Conservation (phyloP, 148 eudicot genomes). For the Bassia scoparia region DNA sequence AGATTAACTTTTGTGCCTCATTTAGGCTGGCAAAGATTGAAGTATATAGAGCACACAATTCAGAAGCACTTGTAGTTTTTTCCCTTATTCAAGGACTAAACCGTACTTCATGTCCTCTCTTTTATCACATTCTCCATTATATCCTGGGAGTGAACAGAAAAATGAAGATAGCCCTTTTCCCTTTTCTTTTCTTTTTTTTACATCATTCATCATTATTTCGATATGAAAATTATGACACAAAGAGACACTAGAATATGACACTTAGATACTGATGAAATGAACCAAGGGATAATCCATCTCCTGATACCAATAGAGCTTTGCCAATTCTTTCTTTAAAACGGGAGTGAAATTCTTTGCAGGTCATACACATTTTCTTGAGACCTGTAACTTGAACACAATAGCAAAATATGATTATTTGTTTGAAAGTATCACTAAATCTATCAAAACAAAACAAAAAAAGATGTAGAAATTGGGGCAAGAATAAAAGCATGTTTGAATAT, state of each 20-base stretch:
- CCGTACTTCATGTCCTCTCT: conserved; percentile 98
- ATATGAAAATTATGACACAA: no score
- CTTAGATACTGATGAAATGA: conserved; percentile 97
- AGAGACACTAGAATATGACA: conserved; percentile 26
- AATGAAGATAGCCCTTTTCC: no score
- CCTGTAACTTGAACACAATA: conserved; percentile 47
- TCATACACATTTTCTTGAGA: conserved; percentile 89
- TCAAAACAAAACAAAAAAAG: no score
- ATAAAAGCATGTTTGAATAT: background rate
- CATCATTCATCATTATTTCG: no score
- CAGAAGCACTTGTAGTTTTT: conserved; percentile 89
- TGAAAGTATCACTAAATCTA: background rate
- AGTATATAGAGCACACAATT: conserved; percentile 85
- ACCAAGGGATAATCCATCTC: conserved; percentile 74
- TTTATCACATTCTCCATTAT: conserved; percentile 95
- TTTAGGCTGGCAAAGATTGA: conserved; percentile 92
- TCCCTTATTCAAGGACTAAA: conserved; percentile 78
- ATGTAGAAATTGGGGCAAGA: background rate
- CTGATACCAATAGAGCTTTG: conserved; percentile 76
- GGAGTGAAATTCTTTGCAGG: conserved; percentile 86
- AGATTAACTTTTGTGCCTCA: conserved; percentile 97
- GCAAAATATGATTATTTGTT: background rate
- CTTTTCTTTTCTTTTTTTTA: no score
- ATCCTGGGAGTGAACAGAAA: conserved; percentile 46
- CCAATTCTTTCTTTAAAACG: conserved; percentile 84